Evolutionary conservation across 805 yeast species (phyloP), one percentile per base, ranked within the genome.

Genomic region (Ogataea ramenticola): DNA sequence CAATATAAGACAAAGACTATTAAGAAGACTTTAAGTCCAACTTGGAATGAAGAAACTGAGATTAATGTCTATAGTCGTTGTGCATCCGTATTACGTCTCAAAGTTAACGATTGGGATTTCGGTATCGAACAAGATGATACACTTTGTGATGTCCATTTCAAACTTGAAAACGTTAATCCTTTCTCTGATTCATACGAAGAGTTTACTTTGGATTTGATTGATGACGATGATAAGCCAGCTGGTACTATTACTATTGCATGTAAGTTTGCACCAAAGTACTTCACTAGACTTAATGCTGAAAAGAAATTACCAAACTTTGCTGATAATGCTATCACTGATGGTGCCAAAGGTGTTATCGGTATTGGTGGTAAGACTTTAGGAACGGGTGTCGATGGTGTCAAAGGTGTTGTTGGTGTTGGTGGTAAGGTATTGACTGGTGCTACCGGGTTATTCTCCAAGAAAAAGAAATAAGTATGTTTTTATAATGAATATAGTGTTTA

Each of bases 21-120:
- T 48, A 93, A 90, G 74, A 89, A 83, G 72, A 88, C 96, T 0
- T 71, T 93, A 53, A 76, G 85, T 46, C 99, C 99, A n/a, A 75
- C 67, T 2, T 93, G 91, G 89, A 82, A 90, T 60, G 96, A 89
- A 67, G 60, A 65, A 16, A 74, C 79, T 37, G 62, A 71, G 14
- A 67, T 80, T 34, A 74, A 73, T 31, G 68, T 89, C 22, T 57
- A 69, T 21, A 82, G 84, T 60, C 75, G 87, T 58, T 78, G 73
- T 44, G 79, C 78, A 54, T 78, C 86, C 11, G 60, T 62, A 3
- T 59, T 90, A 42, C 68, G 66, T 45, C 70, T 86, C 44, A 75
- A 71, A 45, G 77, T 86, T 15, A 72, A 59, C 57, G 99, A 93
- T 61, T 91, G 97, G 96, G 99, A 93, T 64, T 78, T 91, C 50